Base-by-base conservation (phyloP, 768 basidiomycete genomes). In the Boletus tomentosulus region DNA sequence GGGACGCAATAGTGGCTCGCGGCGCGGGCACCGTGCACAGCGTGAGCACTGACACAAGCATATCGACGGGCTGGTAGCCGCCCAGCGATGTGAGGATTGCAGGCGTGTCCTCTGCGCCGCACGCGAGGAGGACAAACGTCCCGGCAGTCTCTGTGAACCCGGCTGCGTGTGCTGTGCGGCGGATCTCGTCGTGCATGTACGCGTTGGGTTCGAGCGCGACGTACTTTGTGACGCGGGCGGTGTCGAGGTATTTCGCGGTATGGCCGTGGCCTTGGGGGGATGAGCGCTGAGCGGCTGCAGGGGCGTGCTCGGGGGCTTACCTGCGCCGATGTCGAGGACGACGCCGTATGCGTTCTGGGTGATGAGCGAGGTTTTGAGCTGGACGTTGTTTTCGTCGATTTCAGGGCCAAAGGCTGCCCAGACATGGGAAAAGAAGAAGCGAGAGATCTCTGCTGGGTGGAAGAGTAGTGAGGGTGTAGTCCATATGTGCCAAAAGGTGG, bases 191-290 rank as follows among this genome's bases (percentile, higher is more conserved):
- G 62, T 89, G 86, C 86, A 89, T 87, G 50, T 72, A 67, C 5
- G 57, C 50, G 59, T 89, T 90, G 6, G 89, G 88, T 61, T 90
- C 88, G 6, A 90, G 65, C 1, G 87, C 88, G 46, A 89, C 71
- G 58, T 90, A 89, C 63, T 74, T 81, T 1, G 79, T 77, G 19
- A 89, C 83, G 28, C 69, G 72, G 2, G 61, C 55, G 30, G 64
- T 71, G 52, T 87, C 78, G 24, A 92, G 77, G 60, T 90, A 89
- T 30, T 73, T 73, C 12, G 77, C 69, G 0, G 78, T 80, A 61
- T 87, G 86, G 0, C 89, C 88, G 53, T 80, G 74, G 0, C 84
- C 87, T 87, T 41, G 39, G n/a, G 31, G 37, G 27, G 15, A 13
- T 64, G 44, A 62, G 13, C 25, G 8, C n/a, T n/a, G n/a, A n/a